Conservation (phyloP, 805 yeast species). For the Teunomyces pallodes region DNA sequence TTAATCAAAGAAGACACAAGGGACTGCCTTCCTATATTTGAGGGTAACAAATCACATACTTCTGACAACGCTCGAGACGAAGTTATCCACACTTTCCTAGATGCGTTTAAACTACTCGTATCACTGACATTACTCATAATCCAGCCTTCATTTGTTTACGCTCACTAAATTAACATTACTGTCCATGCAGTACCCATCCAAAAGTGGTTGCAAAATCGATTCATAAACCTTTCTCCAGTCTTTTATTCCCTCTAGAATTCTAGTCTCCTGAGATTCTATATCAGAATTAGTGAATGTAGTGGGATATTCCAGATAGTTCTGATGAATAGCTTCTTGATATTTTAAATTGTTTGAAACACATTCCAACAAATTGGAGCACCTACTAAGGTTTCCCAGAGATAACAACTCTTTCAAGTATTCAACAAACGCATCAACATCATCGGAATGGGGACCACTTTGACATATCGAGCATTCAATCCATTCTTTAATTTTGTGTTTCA, state of each 20-base stretch:
- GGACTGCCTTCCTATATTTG: constrained; percentile 51
- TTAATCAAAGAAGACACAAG: constrained; percentile 40
- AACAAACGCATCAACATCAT: constrained; percentile 24
- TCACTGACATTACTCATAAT: constrained; percentile 1
- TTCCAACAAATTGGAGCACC: constrained; percentile 17
- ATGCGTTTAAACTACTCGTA: constrained; percentile 1
- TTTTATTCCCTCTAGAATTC: constrained; percentile 12
- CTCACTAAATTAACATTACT: constrained; percentile 1
- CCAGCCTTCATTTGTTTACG: not conserved
- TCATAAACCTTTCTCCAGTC: constrained; percentile 18
- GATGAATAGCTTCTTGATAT: constrained; percentile 8
- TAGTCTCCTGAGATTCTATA: not conserved
- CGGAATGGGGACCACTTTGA: constrained; percentile 36
- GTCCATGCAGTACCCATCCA: constrained; percentile 7
- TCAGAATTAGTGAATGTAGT: not conserved
- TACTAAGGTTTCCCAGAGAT: constrained; percentile 11
- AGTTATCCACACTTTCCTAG: constrained; percentile 20
- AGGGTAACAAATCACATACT: constrained; percentile 46
- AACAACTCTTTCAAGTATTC: constrained; percentile 18
- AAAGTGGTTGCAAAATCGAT: constrained; percentile 4
- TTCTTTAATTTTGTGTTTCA: constrained; percentile 17
- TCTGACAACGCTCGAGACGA: constrained; percentile 15
- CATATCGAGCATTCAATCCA: constrained; percentile 27
- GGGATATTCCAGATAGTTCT: not conserved
- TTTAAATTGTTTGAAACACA: constrained; percentile 7